Conservation (phyloP, 169 alveolate species). For the Perkinsus olseni region DNA sequence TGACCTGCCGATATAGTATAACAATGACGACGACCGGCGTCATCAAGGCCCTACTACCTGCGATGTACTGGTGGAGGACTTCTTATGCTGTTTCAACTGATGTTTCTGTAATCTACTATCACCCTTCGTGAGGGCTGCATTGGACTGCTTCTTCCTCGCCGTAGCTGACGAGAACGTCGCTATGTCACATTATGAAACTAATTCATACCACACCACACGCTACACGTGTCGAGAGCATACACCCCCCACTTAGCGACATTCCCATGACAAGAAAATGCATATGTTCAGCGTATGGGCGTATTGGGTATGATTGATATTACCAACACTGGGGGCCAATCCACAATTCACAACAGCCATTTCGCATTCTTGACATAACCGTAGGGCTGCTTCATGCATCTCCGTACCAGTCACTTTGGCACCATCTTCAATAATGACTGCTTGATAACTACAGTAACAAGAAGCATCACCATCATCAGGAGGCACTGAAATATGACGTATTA, state of each 20-base stretch:
- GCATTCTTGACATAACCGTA: slow-evolving; percentile 69
- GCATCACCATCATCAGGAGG: slow-evolving; percentile 54
- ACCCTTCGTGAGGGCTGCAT: background rate
- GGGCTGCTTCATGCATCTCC: slow-evolving; percentile 58
- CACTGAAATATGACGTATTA: slow-evolving; percentile 61
- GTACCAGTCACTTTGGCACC: background rate
- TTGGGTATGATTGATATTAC: background rate
- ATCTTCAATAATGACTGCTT: background rate
- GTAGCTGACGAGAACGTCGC: no score
- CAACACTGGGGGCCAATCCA: slow-evolving; percentile 32
- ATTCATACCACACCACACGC: no score
- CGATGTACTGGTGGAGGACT: background rate
- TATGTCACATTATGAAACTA: no score
- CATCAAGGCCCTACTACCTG: background rate
- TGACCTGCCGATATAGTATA: background rate
- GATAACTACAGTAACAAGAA: background rate
- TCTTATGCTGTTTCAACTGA: background rate
- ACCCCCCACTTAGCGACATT: no score
- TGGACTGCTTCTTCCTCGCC: background rate
- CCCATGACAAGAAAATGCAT: no score
- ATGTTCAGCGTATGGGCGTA: no score
- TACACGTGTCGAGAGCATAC: no score
- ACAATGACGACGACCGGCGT: background rate
- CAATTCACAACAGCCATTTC: slow-evolving; percentile 84
- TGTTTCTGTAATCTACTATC: background rate